Evolutionary conservation across 257 asterid species (phyloP).

Genomic region (Scutellaria galericulata): DNA sequence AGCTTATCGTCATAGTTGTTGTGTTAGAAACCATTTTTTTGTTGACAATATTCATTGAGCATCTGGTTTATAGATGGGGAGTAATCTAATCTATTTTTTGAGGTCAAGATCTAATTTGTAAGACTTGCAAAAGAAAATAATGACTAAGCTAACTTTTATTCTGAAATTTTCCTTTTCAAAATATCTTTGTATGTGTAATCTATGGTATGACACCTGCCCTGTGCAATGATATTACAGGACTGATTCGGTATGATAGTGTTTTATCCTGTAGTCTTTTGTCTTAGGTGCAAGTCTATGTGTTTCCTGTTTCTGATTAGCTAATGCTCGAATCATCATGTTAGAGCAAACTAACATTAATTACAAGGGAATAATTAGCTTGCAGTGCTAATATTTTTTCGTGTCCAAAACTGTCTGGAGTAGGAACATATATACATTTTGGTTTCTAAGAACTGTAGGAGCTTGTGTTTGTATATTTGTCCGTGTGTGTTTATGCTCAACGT

Average conservation of each 20-base stretch:
- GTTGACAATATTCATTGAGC: not conserved
- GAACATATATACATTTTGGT: not conserved
- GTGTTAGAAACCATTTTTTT: not conserved
- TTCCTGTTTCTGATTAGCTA: not conserved
- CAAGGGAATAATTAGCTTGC: not conserved
- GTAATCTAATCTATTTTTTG: not conserved
- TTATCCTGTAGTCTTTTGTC: not conserved
- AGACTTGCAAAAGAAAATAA: not conserved
- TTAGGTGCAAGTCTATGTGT: not conserved
- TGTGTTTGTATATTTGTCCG: not conserved
- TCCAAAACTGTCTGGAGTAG: not conserved
- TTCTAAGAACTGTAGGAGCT: not conserved
- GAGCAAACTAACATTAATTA: not conserved
- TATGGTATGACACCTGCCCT: constrained; percentile 18
- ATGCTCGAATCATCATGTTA: not conserved
- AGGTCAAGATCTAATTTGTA: not conserved
- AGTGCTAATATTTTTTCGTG: not conserved
- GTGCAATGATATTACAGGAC: not conserved
- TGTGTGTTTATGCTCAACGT: not conserved
- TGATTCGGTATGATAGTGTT: not conserved
- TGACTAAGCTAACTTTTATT: not conserved
- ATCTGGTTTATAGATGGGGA: constrained; percentile 10
- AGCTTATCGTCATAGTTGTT: not conserved
- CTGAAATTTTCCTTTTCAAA: too few relatives aligned
- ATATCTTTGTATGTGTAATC: not conserved